Evolutionary conservation across 2,329 filamentous ascomycete species (phyloP).

Genomic region (Hirsutella minnesotensis): DNA sequence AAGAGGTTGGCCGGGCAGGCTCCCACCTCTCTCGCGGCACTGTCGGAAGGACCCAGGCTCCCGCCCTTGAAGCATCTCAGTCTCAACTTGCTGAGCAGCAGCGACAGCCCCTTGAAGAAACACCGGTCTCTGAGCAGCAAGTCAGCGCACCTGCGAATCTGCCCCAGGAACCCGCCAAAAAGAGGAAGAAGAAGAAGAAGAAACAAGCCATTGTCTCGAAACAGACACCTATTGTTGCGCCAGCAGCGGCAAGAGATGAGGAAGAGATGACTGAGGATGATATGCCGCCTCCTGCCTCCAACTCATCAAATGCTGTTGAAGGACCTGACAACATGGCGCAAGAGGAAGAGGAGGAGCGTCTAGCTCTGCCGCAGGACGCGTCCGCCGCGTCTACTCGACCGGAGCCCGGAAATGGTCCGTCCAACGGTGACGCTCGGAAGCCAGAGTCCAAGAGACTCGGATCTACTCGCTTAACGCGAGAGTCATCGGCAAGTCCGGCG

Average conservation of each 20-base stretch:
- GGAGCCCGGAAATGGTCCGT: background rate
- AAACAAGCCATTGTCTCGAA: background rate
- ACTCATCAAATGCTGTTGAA: too few relatives aligned
- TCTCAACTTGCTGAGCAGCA: background rate
- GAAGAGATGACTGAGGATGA: background rate
- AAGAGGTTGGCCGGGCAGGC: slow-evolving; percentile 24
- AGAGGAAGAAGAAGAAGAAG: slow-evolving; percentile 8
- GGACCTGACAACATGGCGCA: too few relatives aligned
- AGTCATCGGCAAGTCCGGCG: slow-evolving; percentile 48
- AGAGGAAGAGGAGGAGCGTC: slow-evolving; percentile 15
- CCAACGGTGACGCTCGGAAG: background rate
- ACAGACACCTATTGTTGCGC: background rate
- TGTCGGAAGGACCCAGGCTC: slow-evolving; percentile 37
- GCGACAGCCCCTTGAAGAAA: too few relatives aligned
- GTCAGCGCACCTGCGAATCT: background rate
- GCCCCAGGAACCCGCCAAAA: slow-evolving; percentile 1
- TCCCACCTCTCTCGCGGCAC: slow-evolving; percentile 40
- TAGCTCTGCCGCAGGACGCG: slow-evolving; percentile 9
- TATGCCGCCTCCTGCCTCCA: too few relatives aligned
- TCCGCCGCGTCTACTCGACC: slow-evolving; percentile 15
- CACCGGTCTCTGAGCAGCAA: background rate
- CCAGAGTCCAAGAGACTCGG: slow-evolving; percentile 4
- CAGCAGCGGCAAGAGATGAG: background rate
- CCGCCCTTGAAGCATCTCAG: slow-evolving; percentile 24
- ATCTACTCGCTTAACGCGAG: slow-evolving; percentile 18